Percentiles rank a stretch among this genome's conserved stretches.
These are phyloP conservation scores for Tylopilus sp. DNA, from an alignment of 768 basidiomycete genomes.

Conservation along the genomic window DNA sequence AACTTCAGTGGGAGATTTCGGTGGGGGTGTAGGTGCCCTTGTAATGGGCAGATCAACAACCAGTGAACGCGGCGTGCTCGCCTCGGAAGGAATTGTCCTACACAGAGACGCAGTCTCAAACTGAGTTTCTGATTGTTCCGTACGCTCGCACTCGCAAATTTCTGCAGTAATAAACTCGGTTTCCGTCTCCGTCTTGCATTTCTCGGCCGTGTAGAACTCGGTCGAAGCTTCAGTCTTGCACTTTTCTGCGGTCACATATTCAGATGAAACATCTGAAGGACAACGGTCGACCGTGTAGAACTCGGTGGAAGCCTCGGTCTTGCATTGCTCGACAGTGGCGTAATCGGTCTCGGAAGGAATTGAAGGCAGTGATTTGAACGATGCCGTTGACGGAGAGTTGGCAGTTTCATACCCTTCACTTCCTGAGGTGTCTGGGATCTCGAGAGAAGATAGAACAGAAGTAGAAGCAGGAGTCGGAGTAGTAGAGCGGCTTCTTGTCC, in stretches of 20 bases:
- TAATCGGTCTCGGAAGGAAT: constrained; percentile 55
- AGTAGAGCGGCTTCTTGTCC: constrained; percentile 32
- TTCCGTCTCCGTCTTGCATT: constrained; percentile 30
- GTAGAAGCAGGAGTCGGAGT: constrained; percentile 32
- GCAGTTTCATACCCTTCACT: constrained; percentile 52
- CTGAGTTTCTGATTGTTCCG: constrained; percentile 41
- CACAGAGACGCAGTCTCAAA: constrained; percentile 49
- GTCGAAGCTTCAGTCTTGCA: constrained; percentile 43
- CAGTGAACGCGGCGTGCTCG: constrained; percentile 35
- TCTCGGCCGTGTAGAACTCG: constrained; percentile 45
- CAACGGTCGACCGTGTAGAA: constrained; percentile 51
- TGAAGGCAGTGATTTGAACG: constrained; percentile 55
- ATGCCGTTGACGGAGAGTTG: constrained; percentile 43
- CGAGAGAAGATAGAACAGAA: constrained; percentile 25
- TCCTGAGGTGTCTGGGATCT: constrained; percentile 35
- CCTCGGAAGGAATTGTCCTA: constrained; percentile 36
- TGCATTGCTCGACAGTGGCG: constrained; percentile 41
- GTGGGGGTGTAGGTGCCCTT: constrained; percentile 22
- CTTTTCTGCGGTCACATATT: constrained; percentile 50
- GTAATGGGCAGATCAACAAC: constrained; percentile 29
- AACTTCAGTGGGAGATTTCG: constrained; percentile 27
- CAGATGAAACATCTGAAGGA: constrained; percentile 37
- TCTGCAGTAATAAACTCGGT: constrained; percentile 50
- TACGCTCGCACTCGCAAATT: constrained; percentile 30
- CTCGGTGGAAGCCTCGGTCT: constrained; percentile 40